Percentiles rank a stretch among this genome's conserved stretches.
These are phyloP conservation scores for Craspedostauros australis DNA, from an alignment of 108 stramenopile genomes.

Conservation along the genomic window DNA sequence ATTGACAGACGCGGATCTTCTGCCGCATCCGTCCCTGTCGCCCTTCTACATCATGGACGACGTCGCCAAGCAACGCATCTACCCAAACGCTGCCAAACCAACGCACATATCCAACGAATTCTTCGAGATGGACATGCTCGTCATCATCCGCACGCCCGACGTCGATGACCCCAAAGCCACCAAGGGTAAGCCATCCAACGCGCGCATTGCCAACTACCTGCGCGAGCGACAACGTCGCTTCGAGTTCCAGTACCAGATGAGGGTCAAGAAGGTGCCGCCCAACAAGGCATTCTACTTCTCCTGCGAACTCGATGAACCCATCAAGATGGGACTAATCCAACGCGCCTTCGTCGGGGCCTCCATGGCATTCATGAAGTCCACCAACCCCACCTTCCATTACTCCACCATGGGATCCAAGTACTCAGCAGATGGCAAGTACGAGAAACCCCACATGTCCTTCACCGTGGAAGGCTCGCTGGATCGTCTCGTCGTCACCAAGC, in stretches of 20 bases:
- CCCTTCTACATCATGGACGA: constrained; percentile 38
- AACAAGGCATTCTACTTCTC: constrained; percentile 75
- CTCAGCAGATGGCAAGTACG: constrained; percentile 31
- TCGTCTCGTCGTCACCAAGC: constrained; percentile 74
- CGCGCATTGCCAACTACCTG: constrained; percentile 45
- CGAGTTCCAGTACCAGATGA: constrained; percentile 89
- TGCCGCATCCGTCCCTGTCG: constrained; percentile 16
- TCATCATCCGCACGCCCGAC: constrained; percentile 83
- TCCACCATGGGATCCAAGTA: constrained; percentile 30
- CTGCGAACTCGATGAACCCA: constrained; percentile 72
- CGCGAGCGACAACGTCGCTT: constrained; percentile 77
- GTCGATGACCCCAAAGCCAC: constrained; percentile 41
- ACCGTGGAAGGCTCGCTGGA: constrained; percentile 78
- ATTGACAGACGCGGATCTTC: not conserved
- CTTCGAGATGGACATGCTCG: constrained; percentile 71
- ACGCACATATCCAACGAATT: constrained; percentile 53
- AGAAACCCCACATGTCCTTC: constrained; percentile 83
- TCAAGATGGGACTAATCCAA: constrained; percentile 83
- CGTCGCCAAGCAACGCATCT: constrained; percentile 30
- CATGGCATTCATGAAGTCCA: constrained; percentile 80
- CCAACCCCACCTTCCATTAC: constrained; percentile 61
- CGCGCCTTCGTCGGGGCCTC: constrained; percentile 79
- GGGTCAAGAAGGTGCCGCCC: constrained; percentile 68
- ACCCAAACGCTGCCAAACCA: constrained; percentile 29
- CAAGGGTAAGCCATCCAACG: constrained; percentile 24